These are phyloP conservation scores for Sporobolomyces pararoseus DNA, from an alignment of 768 basidiomycete species.

Conservation along the genomic window DNA sequence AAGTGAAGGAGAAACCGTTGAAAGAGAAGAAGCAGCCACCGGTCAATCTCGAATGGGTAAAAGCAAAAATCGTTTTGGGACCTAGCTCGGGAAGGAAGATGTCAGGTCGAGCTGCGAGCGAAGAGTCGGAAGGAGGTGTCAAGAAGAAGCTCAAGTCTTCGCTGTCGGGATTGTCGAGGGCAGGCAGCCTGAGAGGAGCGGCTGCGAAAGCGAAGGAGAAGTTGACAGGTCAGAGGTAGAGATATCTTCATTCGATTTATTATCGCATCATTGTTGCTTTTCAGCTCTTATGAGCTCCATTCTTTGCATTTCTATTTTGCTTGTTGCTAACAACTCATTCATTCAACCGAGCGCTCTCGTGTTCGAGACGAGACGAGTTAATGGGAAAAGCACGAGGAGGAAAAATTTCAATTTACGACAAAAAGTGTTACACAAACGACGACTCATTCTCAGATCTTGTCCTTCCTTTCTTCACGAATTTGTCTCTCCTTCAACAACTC, in stretches of 20 bases:
- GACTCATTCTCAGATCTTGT: constrained; percentile 16
- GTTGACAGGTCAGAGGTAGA: neutral
- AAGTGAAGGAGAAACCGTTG: neutral
- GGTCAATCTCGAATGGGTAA: constrained; percentile 3
- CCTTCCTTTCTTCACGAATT: constrained; percentile 28
- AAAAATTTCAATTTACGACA: no score
- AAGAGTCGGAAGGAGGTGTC: neutral
- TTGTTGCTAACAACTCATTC: no score
- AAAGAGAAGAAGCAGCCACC: constrained; percentile 7
- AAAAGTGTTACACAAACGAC: no score
- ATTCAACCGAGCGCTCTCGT: no score
- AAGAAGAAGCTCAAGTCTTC: neutral
- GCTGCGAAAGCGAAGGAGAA: neutral
- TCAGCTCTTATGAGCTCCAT: no score
- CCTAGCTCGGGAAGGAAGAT: neutral
- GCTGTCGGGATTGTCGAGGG: neutral
- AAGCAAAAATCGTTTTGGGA: neutral
- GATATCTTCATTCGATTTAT: no score
- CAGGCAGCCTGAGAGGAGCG: neutral
- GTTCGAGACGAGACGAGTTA: no score
- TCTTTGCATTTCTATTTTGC: no score
- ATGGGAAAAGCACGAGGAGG: no score
- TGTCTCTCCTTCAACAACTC: constrained; percentile 45
- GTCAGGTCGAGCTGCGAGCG: neutral
- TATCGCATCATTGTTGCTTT: no score